phyloP scores from a whole-genome alignment of 805 yeast species.

The Isabelozyma heimii region DNA sequence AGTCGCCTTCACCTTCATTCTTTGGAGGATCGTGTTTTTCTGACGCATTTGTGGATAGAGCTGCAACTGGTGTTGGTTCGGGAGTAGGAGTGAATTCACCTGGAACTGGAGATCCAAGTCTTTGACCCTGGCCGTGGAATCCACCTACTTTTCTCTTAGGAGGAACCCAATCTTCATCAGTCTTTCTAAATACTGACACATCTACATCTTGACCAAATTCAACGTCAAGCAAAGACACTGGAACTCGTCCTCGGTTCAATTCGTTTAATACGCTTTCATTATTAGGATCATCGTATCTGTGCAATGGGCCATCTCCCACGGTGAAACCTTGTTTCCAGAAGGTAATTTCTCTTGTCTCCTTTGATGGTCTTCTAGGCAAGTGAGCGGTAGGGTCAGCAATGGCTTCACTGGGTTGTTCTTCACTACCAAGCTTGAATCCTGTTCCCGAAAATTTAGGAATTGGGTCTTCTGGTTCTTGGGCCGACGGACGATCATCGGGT shows the following conservation, averaged over 20 bases:
- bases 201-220: conserved; percentile 91
- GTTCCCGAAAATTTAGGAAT: conserved; percentile 42
- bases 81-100: conserved; percentile 44
- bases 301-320: conserved; percentile 86
- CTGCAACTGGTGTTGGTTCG: conserved; percentile 10
- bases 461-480: conserved; percentile 16
- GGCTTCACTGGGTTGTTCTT: conserved; percentile 34
- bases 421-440: conserved; percentile 53
- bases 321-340: conserved; percentile 98
- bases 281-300: conserved; percentile 88
- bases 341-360: conserved; percentile 77
- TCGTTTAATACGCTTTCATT: conserved; percentile 76
- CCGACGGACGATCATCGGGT: conserved; percentile 35
- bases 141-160: conserved; percentile 65
- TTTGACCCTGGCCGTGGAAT: conserved; percentile 73
- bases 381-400: conserved; percentile 28
- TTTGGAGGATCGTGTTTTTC: conserved; percentile 5
- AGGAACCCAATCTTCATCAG: conserved; percentile 78
- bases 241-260: conserved; percentile 88
- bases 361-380: conserved; percentile 26
- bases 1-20: conserved; percentile 52
- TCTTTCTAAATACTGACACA: conserved; percentile 75
- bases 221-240: conserved; percentile 76
- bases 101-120: conserved; percentile 89
- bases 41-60: conserved; percentile 17